These are phyloP conservation scores for Scheffersomyces amazonensis DNA, from an alignment of 805 yeast genomes.

Conservation along the genomic window DNA sequence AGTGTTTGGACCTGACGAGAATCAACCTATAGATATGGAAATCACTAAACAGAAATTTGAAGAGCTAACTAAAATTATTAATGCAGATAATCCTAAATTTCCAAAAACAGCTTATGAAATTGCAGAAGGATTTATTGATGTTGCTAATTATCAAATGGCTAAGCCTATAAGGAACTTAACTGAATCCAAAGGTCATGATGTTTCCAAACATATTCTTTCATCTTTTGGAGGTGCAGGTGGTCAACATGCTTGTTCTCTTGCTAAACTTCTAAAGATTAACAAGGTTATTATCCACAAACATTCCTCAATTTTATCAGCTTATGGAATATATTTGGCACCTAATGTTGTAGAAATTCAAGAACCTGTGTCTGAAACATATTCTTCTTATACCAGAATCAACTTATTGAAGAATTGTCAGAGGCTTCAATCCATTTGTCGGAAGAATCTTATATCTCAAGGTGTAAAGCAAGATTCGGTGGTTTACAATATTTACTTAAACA, in stretches of 20 bases:
- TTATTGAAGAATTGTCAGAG: constrained; percentile 45
- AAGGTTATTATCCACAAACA: constrained; percentile 30
- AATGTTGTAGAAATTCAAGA: constrained; percentile 33
- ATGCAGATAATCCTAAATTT: constrained; percentile 23
- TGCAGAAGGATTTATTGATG: constrained; percentile 30
- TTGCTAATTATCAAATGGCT: constrained; percentile 33
- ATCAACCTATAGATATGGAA: constrained; percentile 29
- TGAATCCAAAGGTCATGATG: constrained; percentile 31
- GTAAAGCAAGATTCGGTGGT: constrained; percentile 50
- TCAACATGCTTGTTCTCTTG: constrained; percentile 25
- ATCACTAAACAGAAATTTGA: constrained; percentile 49
- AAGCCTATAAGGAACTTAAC: constrained; percentile 33
- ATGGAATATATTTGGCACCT: constrained; percentile 32
- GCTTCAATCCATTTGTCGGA: constrained; percentile 37
- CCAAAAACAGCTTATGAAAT: constrained; percentile 27
- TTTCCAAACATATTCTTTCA: constrained; percentile 28
- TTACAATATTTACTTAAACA: constrained; percentile 50
- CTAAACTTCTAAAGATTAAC: constrained; percentile 25
- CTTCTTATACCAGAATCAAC: constrained; percentile 20
- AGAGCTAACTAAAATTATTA: constrained; percentile 45
- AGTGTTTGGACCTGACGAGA: constrained; percentile 36
- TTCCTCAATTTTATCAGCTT: constrained; percentile 32
- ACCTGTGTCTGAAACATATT: constrained; percentile 26
- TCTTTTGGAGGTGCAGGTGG: constrained; percentile 37
- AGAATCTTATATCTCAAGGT: constrained; percentile 48